Evolutionary conservation across 352 stramenopile species (phyloP).

Genomic region (Elongisporangium senticosum): DNA sequence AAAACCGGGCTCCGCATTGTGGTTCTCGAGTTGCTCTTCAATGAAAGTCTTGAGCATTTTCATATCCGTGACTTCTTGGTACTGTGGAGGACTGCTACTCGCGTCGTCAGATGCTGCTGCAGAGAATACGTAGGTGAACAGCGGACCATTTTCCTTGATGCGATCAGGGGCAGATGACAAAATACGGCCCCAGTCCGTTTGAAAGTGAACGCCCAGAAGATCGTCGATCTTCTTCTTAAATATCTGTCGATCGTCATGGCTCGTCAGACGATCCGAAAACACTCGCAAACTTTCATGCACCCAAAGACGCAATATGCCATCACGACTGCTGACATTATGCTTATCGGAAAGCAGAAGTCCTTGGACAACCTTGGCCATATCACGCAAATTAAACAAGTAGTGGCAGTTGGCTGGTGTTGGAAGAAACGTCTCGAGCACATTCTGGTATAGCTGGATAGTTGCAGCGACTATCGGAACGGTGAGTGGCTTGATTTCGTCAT

Average conservation of each 20-base stretch:
- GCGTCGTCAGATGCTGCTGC: constrained; percentile 22
- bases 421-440: constrained; percentile 80
- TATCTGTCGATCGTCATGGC: constrained; percentile 75
- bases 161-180: constrained; percentile 50
- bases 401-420: constrained; percentile 87
- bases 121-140: constrained; percentile 82
- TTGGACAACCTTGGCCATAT: constrained; percentile 88
- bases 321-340: constrained; percentile 55
- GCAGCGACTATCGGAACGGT: constrained; percentile 59
- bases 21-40: constrained; percentile 89
- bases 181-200: constrained; percentile 71
- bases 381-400: constrained; percentile 87
- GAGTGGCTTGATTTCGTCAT: constrained; percentile 86
- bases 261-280: constrained; percentile 90
- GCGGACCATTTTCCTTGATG: constrained; percentile 70
- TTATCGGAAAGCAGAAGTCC: constrained; percentile 75
- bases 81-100: constrained; percentile 21
- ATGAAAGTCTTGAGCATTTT: constrained; percentile 85
- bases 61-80: constrained; percentile 83
- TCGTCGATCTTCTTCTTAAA: constrained; percentile 88
- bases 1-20: constrained; percentile 87
- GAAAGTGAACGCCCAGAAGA: constrained; percentile 65
- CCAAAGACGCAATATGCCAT: constrained; percentile 83
- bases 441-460: constrained; percentile 86
- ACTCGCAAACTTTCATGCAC: constrained; percentile 88